Percentiles rank a stretch among this genome's conserved stretches.
Evolutionary conservation across 2,329 filamentous ascomycete species (phyloP).

Genomic region (Monosporascus ibericus): DNA sequence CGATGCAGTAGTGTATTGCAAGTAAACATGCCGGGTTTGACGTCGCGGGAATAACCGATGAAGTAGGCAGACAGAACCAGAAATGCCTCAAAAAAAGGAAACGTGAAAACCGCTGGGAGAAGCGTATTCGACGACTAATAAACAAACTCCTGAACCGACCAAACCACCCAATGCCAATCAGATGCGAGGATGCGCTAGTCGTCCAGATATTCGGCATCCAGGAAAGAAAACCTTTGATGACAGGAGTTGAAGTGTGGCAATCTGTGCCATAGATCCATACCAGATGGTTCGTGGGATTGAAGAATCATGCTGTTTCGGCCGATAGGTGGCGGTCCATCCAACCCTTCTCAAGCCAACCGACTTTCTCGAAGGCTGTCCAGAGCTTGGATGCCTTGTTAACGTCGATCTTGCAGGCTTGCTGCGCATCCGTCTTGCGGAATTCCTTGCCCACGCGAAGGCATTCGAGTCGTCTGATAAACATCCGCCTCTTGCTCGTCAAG

Average conservation of each 20-base stretch:
- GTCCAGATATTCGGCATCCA: not conserved
- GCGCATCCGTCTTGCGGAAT: conserved; percentile 91
- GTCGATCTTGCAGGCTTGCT: conserved; percentile 96
- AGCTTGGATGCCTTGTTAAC: conserved; percentile 96
- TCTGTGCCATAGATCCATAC: conserved; percentile 11
- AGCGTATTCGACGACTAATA: conserved; percentile 3
- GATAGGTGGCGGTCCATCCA: conserved; percentile 35
- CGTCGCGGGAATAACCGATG: conserved; percentile 8
- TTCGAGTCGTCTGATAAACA: conserved; percentile 73
- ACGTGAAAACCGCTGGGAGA: conserved; percentile 10
- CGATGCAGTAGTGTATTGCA: conserved; percentile 23
- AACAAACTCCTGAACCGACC: conserved; percentile 4
- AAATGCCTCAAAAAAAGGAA: conserved; percentile 7
- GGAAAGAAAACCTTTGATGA: not conserved
- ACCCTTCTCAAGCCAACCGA: conserved; percentile 67
- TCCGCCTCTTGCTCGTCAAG: conserved; percentile 85
- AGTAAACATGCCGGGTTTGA: conserved; percentile 11
- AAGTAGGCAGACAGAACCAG: conserved; percentile 4
- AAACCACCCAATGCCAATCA: conserved; percentile 4
- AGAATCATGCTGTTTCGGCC: conserved; percentile 1
- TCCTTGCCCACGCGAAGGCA: conserved; percentile 66
- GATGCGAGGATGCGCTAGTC: conserved; percentile 2
- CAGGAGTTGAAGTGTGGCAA: not conserved
- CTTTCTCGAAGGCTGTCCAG: conserved; percentile 81
- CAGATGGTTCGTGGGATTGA: conserved; percentile 10